Evolutionary conservation across 352 stramenopile species (phyloP).

Genomic region (Phytophthora ramorum): DNA sequence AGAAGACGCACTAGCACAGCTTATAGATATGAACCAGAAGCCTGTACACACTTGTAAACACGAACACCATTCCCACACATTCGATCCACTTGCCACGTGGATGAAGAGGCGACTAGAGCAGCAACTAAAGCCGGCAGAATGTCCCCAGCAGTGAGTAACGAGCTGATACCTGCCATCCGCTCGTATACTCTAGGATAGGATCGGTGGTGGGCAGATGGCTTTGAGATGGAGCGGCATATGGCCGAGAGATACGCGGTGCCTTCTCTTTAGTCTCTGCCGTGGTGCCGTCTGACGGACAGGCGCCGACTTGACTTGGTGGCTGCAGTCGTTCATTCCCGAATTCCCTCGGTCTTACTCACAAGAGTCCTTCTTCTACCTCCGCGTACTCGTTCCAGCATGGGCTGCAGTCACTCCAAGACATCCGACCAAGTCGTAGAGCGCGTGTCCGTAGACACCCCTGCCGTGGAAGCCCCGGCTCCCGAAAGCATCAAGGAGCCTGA

Average conservation of each 20-base stretch:
- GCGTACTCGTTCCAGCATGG: conserved; percentile 39
- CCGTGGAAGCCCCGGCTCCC: conserved; percentile 16
- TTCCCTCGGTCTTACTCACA: conserved; percentile 29
- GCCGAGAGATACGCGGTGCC: conserved; percentile 18
- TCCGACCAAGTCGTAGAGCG: conserved; percentile 54
- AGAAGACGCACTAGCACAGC: conserved; percentile 1
- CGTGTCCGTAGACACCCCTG: conserved; percentile 16
- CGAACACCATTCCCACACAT: conserved; percentile 1
- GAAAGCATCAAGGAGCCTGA: conserved; percentile 20
- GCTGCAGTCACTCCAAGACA: conserved; percentile 68
- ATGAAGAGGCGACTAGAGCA: not conserved
- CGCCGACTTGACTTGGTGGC: conserved; percentile 18
- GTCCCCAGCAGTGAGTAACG: conserved; percentile 28
- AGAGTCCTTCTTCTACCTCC: conserved; percentile 9
- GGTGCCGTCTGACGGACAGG: not conserved
- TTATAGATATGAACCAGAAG: conserved; percentile 33
- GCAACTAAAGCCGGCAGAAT: not conserved
- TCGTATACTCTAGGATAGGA: not conserved
- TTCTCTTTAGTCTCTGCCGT: conserved; percentile 26
- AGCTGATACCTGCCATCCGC: conserved; percentile 10
- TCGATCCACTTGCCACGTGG: not conserved
- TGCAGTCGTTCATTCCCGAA: conserved; percentile 34
- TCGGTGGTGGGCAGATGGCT: conserved; percentile 17
- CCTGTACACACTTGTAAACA: conserved; percentile 35
- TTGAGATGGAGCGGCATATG: conserved; percentile 12